Conservation (phyloP, 2,329 filamentous ascomycete genomes). For the Karstenula rhodostoma region DNA sequence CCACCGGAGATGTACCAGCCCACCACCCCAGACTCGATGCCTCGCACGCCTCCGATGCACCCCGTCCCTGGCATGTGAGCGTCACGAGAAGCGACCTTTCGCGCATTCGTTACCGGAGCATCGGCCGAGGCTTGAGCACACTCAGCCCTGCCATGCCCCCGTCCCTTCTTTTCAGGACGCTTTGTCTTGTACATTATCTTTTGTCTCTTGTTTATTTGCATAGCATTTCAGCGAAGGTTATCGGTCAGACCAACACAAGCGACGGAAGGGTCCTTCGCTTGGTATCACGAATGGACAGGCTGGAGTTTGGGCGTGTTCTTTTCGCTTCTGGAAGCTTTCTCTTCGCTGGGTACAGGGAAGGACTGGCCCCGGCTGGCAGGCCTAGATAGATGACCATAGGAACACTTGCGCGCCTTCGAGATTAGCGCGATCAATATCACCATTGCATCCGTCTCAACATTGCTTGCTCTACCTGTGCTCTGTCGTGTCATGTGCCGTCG, state of each 20-base stretch:
- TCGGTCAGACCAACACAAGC: constrained; percentile 32
- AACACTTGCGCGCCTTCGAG: constrained; percentile 33
- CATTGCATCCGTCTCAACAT: neutral
- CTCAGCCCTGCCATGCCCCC: constrained; percentile 13
- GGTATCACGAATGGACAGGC: constrained; percentile 27
- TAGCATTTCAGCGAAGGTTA: constrained; percentile 47
- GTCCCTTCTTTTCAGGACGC: constrained; percentile 25
- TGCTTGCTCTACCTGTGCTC: neutral
- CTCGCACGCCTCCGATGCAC: constrained; percentile 67
- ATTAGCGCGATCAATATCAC: constrained; percentile 13
- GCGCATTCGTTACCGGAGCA: constrained; percentile 5
- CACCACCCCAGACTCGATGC: constrained; percentile 77
- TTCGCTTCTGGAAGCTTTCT: constrained; percentile 14
- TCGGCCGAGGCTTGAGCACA: neutral
- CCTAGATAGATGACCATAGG: constrained; percentile 18
- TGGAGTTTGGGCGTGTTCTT: constrained; percentile 36
- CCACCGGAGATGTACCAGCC: constrained; percentile 59
- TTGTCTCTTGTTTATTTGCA: constrained; percentile 37
- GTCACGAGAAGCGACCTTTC: constrained; percentile 1
- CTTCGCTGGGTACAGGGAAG: constrained; percentile 14
- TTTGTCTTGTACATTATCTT: constrained; percentile 35
- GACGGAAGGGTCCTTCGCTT: constrained; percentile 40
- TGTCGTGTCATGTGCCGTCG: neutral
- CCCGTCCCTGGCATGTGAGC: constrained; percentile 37
- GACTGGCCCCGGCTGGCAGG: constrained; percentile 28